phyloP scores from a whole-genome alignment of 345 rosid genomes.

The Geranium rotundifolium region DNA sequence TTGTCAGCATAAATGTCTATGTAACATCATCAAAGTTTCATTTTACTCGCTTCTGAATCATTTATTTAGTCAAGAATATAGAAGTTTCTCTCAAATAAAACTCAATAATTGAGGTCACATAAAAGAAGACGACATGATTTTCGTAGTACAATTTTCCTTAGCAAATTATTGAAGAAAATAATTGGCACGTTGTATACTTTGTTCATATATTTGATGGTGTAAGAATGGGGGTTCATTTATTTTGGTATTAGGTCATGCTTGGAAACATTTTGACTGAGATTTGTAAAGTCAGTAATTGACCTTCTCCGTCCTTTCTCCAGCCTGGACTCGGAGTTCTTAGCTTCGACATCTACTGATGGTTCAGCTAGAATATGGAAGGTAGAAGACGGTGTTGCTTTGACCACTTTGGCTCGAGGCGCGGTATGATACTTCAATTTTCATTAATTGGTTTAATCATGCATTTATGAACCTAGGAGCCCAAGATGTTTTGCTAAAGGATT shows the following conservation, averaged over 20 bases:
- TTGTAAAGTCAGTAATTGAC: background rate
- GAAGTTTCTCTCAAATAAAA: background rate
- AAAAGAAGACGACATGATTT: background rate
- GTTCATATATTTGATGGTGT: background rate
- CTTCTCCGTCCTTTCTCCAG: constrained; percentile 24
- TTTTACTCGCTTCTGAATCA: background rate
- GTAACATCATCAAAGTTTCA: too few species aligned
- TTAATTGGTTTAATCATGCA: background rate
- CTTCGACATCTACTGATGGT: constrained; percentile 82
- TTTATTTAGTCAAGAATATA: background rate
- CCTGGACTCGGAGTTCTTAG: constrained; percentile 87
- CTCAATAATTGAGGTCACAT: background rate
- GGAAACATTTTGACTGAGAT: background rate
- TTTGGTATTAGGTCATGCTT: background rate
- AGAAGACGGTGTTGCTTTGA: constrained; percentile 66
- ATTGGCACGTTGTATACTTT: too few species aligned
- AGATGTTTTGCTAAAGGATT: too few species aligned
- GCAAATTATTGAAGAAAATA: background rate
- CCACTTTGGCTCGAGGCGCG: constrained; percentile 60
- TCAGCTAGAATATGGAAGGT: constrained; percentile 90
- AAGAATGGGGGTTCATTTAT: background rate
- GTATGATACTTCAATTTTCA: constrained; percentile 24
- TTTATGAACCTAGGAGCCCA: background rate
- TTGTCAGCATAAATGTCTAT: background rate
- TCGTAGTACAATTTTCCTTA: background rate